These are phyloP conservation scores for Tuber calosporum DNA, from an alignment of 495 filamentous ascomycete species.

Conservation along the genomic window DNA sequence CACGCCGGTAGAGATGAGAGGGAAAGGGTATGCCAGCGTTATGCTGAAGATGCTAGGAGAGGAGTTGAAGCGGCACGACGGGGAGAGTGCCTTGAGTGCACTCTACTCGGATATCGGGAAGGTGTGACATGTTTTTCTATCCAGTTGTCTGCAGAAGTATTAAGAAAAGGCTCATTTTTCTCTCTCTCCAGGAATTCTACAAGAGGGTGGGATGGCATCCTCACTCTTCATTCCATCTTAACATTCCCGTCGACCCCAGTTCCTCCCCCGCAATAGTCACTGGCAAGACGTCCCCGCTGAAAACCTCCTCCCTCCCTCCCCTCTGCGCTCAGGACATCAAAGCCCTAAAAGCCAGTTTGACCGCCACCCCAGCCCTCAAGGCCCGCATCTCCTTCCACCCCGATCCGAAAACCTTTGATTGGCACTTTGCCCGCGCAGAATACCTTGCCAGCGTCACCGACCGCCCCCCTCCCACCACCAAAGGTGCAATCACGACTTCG, in stretches of 20 bases:
- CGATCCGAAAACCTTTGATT: slow-evolving; percentile 62
- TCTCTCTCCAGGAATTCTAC: slow-evolving; percentile 58
- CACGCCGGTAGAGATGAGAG: slow-evolving; percentile 62
- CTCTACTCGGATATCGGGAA: slow-evolving; percentile 95
- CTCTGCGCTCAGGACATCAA: slow-evolving; percentile 53
- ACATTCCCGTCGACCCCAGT: slow-evolving; percentile 48
- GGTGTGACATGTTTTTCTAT: slow-evolving; percentile 37
- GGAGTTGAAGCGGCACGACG: slow-evolving; percentile 42
- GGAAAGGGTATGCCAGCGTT: slow-evolving; percentile 69
- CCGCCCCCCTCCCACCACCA: slow-evolving; percentile 43
- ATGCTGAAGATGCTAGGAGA: slow-evolving; percentile 55
- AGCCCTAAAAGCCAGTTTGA: slow-evolving; percentile 12
- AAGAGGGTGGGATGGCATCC: slow-evolving; percentile 71
- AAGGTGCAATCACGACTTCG: slow-evolving; percentile 58
- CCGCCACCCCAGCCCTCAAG: slow-evolving; percentile 25
- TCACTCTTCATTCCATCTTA: slow-evolving; percentile 63
- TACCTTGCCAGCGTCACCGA: slow-evolving; percentile 60
- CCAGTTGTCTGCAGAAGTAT: background rate
- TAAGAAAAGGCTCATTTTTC: slow-evolving; percentile 6
- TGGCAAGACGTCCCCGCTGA: slow-evolving; percentile 27
- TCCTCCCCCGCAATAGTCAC: slow-evolving; percentile 11
- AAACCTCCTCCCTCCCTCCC: slow-evolving; percentile 48
- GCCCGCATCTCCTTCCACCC: slow-evolving; percentile 63
- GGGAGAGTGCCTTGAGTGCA: slow-evolving; percentile 50
- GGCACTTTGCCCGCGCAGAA: slow-evolving; percentile 83